Conservation (phyloP, 1,139 yeast species). For the Nakaseomyces nivariensis region DNA sequence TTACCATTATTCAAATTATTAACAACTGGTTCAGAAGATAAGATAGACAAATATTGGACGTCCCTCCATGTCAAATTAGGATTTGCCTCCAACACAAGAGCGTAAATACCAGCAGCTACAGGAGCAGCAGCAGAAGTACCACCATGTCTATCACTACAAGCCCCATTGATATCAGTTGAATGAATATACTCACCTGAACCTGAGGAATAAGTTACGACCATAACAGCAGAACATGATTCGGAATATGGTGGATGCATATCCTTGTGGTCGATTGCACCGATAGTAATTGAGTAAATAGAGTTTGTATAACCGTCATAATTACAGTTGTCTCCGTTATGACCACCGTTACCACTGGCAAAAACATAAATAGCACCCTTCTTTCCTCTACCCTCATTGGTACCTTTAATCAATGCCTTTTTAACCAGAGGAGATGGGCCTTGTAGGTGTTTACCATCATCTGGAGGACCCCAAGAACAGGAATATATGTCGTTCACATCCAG, state of each 20-base stretch:
- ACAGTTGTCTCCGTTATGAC: slow-evolving; percentile 72
- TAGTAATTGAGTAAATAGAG: slow-evolving; percentile 88
- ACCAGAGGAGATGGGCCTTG: slow-evolving; percentile 77
- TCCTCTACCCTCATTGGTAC: slow-evolving; percentile 74
- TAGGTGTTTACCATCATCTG: slow-evolving; percentile 82
- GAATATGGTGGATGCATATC: slow-evolving; percentile 84
- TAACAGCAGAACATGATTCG: slow-evolving; percentile 89
- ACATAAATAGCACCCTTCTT: slow-evolving; percentile 84
- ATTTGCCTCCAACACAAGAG: slow-evolving; percentile 70
- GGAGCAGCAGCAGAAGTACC: slow-evolving; percentile 99
- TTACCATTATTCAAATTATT: slow-evolving; percentile 45
- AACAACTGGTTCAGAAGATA: slow-evolving; percentile 62
- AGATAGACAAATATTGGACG: slow-evolving; percentile 71
- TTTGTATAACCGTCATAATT: slow-evolving; percentile 97
- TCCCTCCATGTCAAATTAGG: slow-evolving; percentile 95
- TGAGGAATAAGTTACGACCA: slow-evolving; percentile 92
- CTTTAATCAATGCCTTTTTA: slow-evolving; percentile 70
- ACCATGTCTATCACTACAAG: slow-evolving; percentile 71
- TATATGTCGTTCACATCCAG: slow-evolving; percentile 80
- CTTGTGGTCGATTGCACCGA: slow-evolving; percentile 82
- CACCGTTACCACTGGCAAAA: slow-evolving; percentile 97
- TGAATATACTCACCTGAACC: slow-evolving; percentile 87
- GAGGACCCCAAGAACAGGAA: slow-evolving; percentile 98
- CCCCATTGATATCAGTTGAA: slow-evolving; percentile 73
- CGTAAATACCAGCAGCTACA: slow-evolving; percentile 86